Conservation (phyloP, 805 yeast genomes). For the Wickerhamomyces alni region DNA sequence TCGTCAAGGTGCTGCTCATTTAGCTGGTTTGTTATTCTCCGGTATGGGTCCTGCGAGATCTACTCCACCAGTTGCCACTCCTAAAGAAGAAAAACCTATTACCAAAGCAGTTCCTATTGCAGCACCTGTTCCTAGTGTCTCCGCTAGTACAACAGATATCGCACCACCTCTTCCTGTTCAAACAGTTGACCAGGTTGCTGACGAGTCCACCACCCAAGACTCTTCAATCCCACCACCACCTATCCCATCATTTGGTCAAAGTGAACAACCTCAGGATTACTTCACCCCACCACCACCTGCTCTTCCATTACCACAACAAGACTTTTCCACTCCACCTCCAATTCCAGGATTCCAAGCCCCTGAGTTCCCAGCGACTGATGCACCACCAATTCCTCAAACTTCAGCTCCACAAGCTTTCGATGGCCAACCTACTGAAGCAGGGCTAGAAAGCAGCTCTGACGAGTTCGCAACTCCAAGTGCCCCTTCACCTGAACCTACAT, state of each 20-base stretch:
- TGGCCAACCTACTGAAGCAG: background rate
- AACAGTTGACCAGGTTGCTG: constrained; percentile 9
- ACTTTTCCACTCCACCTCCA: background rate
- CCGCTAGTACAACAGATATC: constrained; percentile 2
- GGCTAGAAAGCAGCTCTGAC: constrained; percentile 2
- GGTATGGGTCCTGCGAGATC: constrained; percentile 22
- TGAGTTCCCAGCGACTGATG: too few species aligned
- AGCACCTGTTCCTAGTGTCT: constrained; percentile 22
- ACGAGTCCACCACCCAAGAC: too few species aligned
- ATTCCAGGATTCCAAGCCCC: constrained; percentile 5
- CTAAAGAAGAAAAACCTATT: constrained; percentile 14
- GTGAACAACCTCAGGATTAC: too few species aligned
- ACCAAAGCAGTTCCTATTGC: constrained; percentile 20
- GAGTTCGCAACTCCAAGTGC: constrained; percentile 16
- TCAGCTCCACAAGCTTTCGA: constrained; percentile 1
- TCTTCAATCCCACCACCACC: too few species aligned
- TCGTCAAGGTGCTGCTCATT: constrained; percentile 25
- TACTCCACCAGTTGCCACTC: constrained; percentile 14
- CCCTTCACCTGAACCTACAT: constrained; percentile 23
- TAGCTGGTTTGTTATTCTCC: constrained; percentile 22
- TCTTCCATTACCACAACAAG: constrained; percentile 11
- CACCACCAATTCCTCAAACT: constrained; percentile 6
- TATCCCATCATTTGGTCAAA: too few species aligned
- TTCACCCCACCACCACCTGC: constrained; percentile 5
- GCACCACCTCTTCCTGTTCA: constrained; percentile 5